phyloP scores from a whole-genome alignment of 116 monocot species.

The Papilionanthe hybrid region DNA sequence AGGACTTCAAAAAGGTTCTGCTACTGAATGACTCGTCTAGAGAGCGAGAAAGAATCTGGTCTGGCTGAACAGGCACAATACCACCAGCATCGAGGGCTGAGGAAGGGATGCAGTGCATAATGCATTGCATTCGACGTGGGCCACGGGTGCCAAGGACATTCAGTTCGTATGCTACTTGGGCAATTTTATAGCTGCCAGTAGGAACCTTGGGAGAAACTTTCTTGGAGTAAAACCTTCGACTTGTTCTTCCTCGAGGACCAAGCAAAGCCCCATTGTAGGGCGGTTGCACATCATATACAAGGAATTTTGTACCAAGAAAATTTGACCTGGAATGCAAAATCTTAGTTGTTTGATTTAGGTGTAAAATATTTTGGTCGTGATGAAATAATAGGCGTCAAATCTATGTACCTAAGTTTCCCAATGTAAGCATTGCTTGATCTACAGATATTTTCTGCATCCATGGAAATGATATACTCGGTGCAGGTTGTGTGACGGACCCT shows the following conservation, averaged over 20 bases:
- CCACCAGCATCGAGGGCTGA: conserved; percentile 49
- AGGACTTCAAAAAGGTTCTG: conserved; percentile 40
- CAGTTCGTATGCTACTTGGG: conserved; percentile 74
- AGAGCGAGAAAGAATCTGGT: conserved; percentile 32
- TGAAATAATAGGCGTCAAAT: background rate
- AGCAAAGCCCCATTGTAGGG: conserved; percentile 42
- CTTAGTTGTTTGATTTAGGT: too few relatives aligned
- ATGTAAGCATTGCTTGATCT: conserved; percentile 61
- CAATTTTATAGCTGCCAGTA: conserved; percentile 55
- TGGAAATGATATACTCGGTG: conserved; percentile 83
- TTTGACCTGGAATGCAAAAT: conserved; percentile 46
- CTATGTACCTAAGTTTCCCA: conserved; percentile 70
- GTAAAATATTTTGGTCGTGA: background rate
- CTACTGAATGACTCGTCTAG: conserved; percentile 69
- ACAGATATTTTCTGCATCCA: conserved; percentile 64
- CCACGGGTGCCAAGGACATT: conserved; percentile 76
- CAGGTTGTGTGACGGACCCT: conserved; percentile 64
- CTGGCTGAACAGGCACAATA: conserved; percentile 48
- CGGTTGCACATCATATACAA: conserved; percentile 74
- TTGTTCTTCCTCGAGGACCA: conserved; percentile 26
- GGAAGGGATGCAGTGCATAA: conserved; percentile 70
- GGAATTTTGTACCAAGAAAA: conserved; percentile 81
- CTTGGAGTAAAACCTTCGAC: conserved; percentile 65
- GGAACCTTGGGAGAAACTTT: conserved; percentile 80
- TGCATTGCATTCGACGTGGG: conserved; percentile 74